Percentiles rank a stretch among this genome's conserved stretches.
Conservation (phyloP, 2,329 filamentous ascomycete species). For the Geoglossum cookeanum region DNA sequence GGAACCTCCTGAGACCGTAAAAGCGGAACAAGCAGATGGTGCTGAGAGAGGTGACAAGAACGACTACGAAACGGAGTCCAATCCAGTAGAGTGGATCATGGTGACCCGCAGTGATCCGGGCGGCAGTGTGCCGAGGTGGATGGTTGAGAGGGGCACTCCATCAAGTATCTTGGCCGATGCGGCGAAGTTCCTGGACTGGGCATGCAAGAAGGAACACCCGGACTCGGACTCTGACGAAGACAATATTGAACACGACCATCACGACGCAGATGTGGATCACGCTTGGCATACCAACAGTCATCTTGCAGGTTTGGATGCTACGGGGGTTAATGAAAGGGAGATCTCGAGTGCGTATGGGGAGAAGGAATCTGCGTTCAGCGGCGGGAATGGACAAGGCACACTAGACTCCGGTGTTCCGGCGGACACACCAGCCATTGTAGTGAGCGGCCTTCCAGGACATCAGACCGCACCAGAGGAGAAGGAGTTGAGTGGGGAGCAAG, state of each 20-base stretch:
- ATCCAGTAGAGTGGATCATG: conserved; percentile 81
- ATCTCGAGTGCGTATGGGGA: conserved; percentile 20
- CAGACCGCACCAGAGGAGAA: conserved; percentile 4
- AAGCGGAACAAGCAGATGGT: conserved; percentile 17
- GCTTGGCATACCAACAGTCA: conserved; percentile 14
- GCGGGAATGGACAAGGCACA: background rate
- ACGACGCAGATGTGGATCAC: conserved; percentile 4
- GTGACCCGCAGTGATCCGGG: conserved; percentile 76
- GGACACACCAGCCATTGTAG: conserved; percentile 5
- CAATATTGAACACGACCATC: conserved; percentile 5
- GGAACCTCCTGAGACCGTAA: conserved; percentile 22
- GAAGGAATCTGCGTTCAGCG: conserved; percentile 29
- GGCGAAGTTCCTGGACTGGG: conserved; percentile 68
- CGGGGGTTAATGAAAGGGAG: conserved; percentile 22
- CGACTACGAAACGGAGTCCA: conserved; percentile 35
- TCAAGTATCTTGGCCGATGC: conserved; percentile 63
- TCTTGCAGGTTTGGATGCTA: conserved; percentile 11
- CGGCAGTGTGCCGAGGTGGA: conserved; percentile 70
- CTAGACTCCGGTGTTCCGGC: conserved; percentile 4
- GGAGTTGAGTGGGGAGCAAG: conserved; percentile 6
- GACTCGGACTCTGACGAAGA: conserved; percentile 7
- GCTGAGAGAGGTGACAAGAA: conserved; percentile 11
- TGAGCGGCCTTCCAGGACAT: background rate
- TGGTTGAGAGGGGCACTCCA: conserved; percentile 80
- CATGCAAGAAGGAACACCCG: conserved; percentile 29